phyloP scores from a whole-genome alignment of 495 filamentous ascomycete genomes.

The Lophium mytilinum region DNA sequence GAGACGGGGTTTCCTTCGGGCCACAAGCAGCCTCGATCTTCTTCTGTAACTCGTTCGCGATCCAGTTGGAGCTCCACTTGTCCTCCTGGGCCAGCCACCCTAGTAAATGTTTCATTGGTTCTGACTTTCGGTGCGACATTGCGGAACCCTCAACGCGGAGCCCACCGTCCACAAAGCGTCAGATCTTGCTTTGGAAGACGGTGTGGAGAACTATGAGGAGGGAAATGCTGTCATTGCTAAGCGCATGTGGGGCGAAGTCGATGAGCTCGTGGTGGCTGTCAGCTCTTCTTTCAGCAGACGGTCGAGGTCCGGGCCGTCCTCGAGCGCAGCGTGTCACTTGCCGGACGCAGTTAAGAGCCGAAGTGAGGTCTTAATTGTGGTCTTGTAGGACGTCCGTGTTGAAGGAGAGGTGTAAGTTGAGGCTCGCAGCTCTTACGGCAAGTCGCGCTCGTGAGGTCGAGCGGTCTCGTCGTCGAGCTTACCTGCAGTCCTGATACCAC shows the following conservation, averaged over 20 bases:
- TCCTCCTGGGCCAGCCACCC: slow-evolving; percentile 4
- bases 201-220: slow-evolving; percentile 22
- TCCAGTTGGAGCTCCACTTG: not conserved
- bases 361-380: too few relatives aligned
- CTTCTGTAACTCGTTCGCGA: not conserved
- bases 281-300: too few relatives aligned
- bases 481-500: too few relatives aligned
- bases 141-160: slow-evolving; percentile 23
- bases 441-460: too few relatives aligned
- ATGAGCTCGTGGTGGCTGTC: too few relatives aligned
- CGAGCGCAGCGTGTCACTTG: too few relatives aligned
- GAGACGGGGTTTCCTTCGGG: not conserved
- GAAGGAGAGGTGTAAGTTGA: too few relatives aligned
- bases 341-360: too few relatives aligned
- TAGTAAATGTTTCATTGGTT: slow-evolving; percentile 18
- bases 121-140: slow-evolving; percentile 18
- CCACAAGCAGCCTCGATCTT: not conserved
- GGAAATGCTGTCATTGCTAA: slow-evolving; percentile 22
- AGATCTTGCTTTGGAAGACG: slow-evolving; percentile 15
- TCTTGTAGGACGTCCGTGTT: too few relatives aligned
- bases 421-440: too few relatives aligned
- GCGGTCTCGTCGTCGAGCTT: too few relatives aligned
- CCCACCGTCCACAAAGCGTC: slow-evolving; percentile 18
- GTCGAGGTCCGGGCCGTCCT: too few relatives aligned
- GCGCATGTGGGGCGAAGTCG: slow-evolving; percentile 20